Evolutionary conservation across 208 protist genomes (phyloP).

Genomic region (Wallacemonas sp.): DNA sequence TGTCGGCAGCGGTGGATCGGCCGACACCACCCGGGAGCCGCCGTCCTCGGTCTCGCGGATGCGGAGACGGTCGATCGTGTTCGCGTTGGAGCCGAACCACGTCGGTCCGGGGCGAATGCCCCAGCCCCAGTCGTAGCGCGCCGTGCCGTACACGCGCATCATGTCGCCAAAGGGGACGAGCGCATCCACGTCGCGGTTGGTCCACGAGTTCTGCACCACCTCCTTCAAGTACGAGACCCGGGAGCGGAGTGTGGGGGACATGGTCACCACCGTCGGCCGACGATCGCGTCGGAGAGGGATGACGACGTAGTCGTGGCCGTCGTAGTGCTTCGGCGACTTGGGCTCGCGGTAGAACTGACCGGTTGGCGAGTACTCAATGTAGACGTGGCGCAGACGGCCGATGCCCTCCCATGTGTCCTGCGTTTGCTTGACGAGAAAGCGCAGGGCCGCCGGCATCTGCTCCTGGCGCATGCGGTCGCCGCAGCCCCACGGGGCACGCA

Average conservation of each 20-base stretch:
- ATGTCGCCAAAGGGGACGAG: constrained; percentile 57
- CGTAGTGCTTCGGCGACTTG: constrained; percentile 60
- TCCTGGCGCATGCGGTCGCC: constrained; percentile 65
- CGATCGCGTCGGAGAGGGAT: constrained; percentile 74
- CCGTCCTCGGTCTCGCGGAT: background rate
- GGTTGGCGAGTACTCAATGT: constrained; percentile 83
- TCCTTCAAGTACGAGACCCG: constrained; percentile 51
- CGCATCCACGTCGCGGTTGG: constrained; percentile 74
- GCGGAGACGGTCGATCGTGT: constrained; percentile 23
- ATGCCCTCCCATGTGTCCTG: constrained; percentile 50
- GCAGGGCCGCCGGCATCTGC: constrained; percentile 68
- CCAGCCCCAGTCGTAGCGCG: constrained; percentile 88
- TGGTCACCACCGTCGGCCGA: constrained; percentile 63
- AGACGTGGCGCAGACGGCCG: constrained; percentile 83
- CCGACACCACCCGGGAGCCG: background rate
- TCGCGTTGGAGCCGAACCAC: constrained; percentile 70
- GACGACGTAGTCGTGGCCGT: constrained; percentile 90
- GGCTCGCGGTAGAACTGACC: constrained; percentile 71
- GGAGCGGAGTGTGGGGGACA: constrained; percentile 73
- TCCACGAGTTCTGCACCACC: constrained; percentile 75
- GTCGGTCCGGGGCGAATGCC: constrained; percentile 58
- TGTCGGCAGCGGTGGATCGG: background rate
- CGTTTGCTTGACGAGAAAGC: constrained; percentile 53
- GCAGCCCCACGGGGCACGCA: constrained; percentile 84
- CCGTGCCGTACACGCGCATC: constrained; percentile 75